These are phyloP conservation scores for Backusella mclennaniae DNA, from an alignment of 192 early-diverging fungal species.

Conservation along the genomic window DNA sequence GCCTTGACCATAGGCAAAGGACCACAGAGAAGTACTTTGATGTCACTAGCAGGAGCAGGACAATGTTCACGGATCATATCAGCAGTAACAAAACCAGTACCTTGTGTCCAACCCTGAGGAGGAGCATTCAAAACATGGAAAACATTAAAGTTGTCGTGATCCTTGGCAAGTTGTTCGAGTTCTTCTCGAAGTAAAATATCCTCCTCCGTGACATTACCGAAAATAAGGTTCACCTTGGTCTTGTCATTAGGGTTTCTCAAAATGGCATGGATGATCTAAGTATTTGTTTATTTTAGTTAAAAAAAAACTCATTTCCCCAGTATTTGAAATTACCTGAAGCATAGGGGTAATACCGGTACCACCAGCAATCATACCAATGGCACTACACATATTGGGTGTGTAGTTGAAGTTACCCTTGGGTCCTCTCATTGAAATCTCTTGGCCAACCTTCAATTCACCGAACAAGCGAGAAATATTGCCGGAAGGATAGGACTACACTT, in stretches of 20 bases:
- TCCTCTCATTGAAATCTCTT: constrained; percentile 74
- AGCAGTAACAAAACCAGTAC: constrained; percentile 82
- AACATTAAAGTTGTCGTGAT: constrained; percentile 78
- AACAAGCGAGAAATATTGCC: constrained; percentile 82
- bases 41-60: constrained; percentile 71
- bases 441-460: constrained; percentile 66
- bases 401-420: constrained; percentile 92
- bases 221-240: constrained; percentile 85
- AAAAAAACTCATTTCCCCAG: neutral
- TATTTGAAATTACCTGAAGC: constrained; percentile 83
- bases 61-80: constrained; percentile 75
- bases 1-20: constrained; percentile 17
- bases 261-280: constrained; percentile 80
- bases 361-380: constrained; percentile 78
- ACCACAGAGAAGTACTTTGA: constrained; percentile 91
- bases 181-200: constrained; percentile 88
- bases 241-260: constrained; percentile 84
- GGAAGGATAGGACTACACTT: constrained; percentile 66
- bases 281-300: neutral
- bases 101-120: constrained; percentile 78
- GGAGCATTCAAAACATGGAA: constrained; percentile 84
- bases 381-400: constrained; percentile 72
- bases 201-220: constrained; percentile 86
- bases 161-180: constrained; percentile 69
- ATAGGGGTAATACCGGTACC: constrained; percentile 79